Evolutionary conservation across 1,284 basidiomycete species (phyloP).

Genomic region (Ustilago bromivora): DNA sequence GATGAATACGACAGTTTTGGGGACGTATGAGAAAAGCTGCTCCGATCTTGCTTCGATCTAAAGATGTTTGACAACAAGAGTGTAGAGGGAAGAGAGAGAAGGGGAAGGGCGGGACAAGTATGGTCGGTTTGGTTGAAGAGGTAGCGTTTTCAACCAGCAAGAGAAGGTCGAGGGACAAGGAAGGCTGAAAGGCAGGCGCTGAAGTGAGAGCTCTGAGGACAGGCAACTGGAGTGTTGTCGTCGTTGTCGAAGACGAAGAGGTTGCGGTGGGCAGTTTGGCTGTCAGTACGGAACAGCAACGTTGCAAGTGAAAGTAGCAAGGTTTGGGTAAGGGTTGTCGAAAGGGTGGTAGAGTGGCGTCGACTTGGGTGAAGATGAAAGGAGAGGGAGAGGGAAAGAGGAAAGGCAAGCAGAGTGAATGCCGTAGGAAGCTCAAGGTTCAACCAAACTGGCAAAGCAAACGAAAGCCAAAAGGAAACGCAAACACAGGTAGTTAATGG

Average conservation of each 20-base stretch:
- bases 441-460: slow-evolving; percentile 10
- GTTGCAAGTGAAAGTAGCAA: not conserved
- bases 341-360: not conserved
- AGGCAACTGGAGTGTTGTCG: not conserved
- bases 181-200: not conserved
- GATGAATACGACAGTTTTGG: not conserved
- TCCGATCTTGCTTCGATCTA: not conserved
- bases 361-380: not conserved
- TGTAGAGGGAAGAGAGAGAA: not conserved
- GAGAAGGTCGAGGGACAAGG: slow-evolving; percentile 4
- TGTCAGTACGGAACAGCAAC: not conserved
- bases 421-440: slow-evolving; percentile 26
- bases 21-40: not conserved
- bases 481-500: not conserved
- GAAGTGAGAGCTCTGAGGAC: not conserved
- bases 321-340: not conserved
- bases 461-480: not conserved
- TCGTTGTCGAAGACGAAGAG: not conserved
- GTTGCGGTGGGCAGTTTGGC: too few relatives aligned
- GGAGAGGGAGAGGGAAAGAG: slow-evolving; percentile 1
- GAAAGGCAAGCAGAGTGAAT: not conserved
- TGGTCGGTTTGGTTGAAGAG: not conserved
- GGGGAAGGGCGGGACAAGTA: not conserved
- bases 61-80: not conserved
- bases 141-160: not conserved